Evolutionary conservation across 75 land plant species (phyloP).

Genomic region (Sequoia sempervirens): DNA sequence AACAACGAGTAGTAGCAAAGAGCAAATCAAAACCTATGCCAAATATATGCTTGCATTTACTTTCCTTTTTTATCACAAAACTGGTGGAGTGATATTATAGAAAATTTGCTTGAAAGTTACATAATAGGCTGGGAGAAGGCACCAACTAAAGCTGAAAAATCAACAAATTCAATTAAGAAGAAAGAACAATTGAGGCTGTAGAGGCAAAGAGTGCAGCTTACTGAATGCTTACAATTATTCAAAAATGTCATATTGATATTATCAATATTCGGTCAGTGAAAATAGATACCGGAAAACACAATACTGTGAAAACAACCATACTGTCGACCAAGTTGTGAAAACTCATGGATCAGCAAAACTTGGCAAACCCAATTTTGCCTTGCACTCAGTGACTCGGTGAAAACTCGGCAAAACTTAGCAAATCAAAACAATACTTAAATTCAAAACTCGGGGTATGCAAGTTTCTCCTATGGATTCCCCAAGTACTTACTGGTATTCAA

Average conservation of each 20-base stretch:
- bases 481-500: too few species aligned
- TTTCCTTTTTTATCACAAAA: neutral
- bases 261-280: neutral
- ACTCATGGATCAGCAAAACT: too few species aligned
- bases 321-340: neutral
- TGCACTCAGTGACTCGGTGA: too few species aligned
- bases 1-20: neutral
- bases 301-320: neutral
- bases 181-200: neutral
- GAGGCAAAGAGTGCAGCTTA: neutral
- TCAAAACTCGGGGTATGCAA: too few species aligned
- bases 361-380: too few species aligned
- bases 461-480: too few species aligned
- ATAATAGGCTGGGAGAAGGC: neutral
- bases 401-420: too few species aligned
- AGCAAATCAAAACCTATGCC: neutral
- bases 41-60: slow-evolving; percentile 1
- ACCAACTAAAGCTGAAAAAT: neutral
- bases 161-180: neutral
- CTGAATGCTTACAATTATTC: neutral
- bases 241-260: neutral
- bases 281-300: neutral
- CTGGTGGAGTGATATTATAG: neutral
- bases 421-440: too few species aligned
- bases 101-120: neutral